phyloP scores from a whole-genome alignment of 768 basidiomycete species.

The Suillus placidus region DNA sequence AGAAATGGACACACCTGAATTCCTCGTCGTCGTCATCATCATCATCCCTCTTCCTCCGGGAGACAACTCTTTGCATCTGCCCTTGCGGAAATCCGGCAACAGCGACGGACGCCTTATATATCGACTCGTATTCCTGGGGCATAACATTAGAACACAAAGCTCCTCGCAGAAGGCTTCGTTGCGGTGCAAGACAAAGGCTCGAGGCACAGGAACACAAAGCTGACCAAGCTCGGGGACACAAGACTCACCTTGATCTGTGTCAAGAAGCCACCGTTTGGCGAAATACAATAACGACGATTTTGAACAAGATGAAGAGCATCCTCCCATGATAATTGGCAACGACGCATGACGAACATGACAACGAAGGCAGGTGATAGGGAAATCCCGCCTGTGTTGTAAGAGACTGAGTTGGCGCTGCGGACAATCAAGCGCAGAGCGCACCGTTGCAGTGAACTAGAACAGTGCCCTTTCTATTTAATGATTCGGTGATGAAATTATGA shows the following conservation, averaged over 20 bases:
- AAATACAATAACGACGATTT: slow-evolving; percentile 91
- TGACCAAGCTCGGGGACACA: neutral
- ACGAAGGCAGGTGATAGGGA: slow-evolving; percentile 87
- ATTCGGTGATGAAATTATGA: slow-evolving; percentile 72
- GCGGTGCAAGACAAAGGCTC: neutral
- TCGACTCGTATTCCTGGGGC: slow-evolving; percentile 88
- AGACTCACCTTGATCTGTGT: slow-evolving; percentile 82
- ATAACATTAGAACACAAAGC: slow-evolving; percentile 8
- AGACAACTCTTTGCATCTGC: slow-evolving; percentile 43
- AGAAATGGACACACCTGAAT: slow-evolving; percentile 31
- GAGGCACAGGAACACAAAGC: neutral
- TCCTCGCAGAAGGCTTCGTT: neutral
- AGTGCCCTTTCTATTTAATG: slow-evolving; percentile 59
- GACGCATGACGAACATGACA: slow-evolving; percentile 92
- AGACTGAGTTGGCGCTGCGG: neutral
- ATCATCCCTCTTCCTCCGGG: slow-evolving; percentile 70
- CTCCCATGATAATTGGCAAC: slow-evolving; percentile 81
- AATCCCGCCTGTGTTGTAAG: slow-evolving; percentile 65
- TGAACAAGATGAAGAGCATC: slow-evolving; percentile 88
- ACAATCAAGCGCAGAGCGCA: slow-evolving; percentile 31
- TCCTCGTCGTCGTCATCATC: slow-evolving; percentile 73
- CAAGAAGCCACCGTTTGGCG: slow-evolving; percentile 88
- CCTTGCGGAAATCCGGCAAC: slow-evolving; percentile 59
- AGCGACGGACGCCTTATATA: slow-evolving; percentile 78
- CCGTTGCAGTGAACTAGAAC: slow-evolving; percentile 92